Evolutionary conservation across 2,329 filamentous ascomycete genomes (phyloP).

Genomic region (Fusarium sp.): DNA sequence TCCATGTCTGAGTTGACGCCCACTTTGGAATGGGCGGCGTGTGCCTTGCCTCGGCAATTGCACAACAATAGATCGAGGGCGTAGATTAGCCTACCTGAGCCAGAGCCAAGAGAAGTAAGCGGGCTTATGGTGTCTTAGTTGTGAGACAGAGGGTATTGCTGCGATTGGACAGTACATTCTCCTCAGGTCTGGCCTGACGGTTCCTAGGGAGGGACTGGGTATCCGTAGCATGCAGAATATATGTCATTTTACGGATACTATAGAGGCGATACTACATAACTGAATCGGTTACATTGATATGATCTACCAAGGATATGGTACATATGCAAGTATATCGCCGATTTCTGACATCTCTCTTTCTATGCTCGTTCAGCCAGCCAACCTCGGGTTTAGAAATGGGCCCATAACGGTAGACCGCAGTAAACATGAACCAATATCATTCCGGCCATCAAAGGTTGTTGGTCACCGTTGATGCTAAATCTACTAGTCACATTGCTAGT

Average conservation of each 20-base stretch:
- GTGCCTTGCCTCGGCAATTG: constrained; percentile 25
- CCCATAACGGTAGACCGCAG: background rate
- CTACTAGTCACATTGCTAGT: constrained; percentile 10
- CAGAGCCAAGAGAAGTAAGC: background rate
- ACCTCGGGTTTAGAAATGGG: background rate
- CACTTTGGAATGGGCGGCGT: constrained; percentile 27
- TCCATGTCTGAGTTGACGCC: constrained; percentile 4
- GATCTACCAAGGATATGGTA: background rate
- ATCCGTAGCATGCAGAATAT: background rate
- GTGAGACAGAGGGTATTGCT: constrained; percentile 2
- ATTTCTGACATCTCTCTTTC: background rate
- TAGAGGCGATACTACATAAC: background rate
- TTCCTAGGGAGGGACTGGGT: background rate
- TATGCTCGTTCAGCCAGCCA: background rate
- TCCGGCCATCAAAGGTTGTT: background rate
- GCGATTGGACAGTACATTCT: constrained; percentile 12
- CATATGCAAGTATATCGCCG: background rate
- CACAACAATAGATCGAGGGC: constrained; percentile 1
- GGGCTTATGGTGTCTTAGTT: constrained; percentile 4
- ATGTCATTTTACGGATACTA: background rate
- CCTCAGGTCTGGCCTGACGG: background rate
- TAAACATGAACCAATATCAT: background rate
- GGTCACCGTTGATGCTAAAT: constrained; percentile 10
- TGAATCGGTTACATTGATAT: background rate
- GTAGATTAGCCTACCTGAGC: background rate